Percentiles rank a stretch among this genome's conserved stretches.
These are phyloP conservation scores for Lactarius deliciosus DNA, from an alignment of 768 basidiomycete genomes.

Conservation along the genomic window DNA sequence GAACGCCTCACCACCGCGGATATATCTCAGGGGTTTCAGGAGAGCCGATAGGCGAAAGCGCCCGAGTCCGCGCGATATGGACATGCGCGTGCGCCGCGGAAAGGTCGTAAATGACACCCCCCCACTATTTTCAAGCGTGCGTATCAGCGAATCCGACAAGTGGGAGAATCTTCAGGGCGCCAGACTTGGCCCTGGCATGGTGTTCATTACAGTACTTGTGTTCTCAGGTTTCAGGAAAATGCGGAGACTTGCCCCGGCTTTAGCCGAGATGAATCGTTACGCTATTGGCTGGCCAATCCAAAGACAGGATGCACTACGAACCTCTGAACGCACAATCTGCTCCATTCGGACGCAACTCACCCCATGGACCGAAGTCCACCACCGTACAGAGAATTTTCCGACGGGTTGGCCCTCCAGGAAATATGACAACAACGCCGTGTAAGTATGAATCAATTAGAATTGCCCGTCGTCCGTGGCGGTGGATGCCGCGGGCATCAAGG, in stretches of 20 bases:
- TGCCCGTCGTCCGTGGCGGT: neutral
- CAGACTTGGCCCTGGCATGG: neutral
- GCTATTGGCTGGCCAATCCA: neutral
- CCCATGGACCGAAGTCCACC: neutral
- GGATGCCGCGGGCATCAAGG: neutral
- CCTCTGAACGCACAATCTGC: neutral
- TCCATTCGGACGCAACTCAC: neutral
- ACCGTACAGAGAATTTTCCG: neutral
- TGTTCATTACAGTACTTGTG: neutral
- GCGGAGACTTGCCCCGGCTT: neutral
- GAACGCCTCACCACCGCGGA: conserved; percentile 13
- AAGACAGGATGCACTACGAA: neutral
- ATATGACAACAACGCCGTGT: neutral
- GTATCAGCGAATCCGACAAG: conserved; percentile 3
- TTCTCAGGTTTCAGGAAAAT: neutral
- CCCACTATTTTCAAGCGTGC: neutral
- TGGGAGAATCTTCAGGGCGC: neutral
- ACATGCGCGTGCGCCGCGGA: conserved; percentile 14
- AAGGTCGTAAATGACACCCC: neutral
- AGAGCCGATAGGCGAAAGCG: neutral
- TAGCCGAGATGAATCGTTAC: neutral
- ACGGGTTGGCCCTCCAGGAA: neutral
- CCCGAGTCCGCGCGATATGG: neutral
- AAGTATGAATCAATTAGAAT: neutral
- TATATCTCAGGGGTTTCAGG: neutral